phyloP scores from a whole-genome alignment of 176 grass and related monocot species.

The Oryza brachyantha region DNA sequence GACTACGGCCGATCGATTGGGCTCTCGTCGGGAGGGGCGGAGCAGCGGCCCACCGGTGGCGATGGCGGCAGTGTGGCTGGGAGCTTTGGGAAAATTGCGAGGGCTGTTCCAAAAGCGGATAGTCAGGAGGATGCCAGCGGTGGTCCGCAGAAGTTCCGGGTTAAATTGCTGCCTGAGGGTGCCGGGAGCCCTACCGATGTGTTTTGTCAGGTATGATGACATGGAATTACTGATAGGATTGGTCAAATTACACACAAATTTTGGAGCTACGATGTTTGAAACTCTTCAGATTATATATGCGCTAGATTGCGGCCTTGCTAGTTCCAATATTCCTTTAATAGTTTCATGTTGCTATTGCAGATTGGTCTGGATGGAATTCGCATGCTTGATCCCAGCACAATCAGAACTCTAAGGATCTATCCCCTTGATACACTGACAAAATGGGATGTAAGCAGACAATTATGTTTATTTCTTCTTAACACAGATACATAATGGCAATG shows the following conservation, averaged over 20 bases:
- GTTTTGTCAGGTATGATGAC: slow-evolving; percentile 78
- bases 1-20: slow-evolving; percentile 93
- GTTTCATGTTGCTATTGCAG: slow-evolving; percentile 38
- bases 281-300: background rate
- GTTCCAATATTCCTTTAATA: background rate
- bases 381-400: slow-evolving; percentile 93
- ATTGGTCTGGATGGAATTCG: slow-evolving; percentile 98
- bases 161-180: slow-evolving; percentile 85
- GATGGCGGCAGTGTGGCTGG: slow-evolving; percentile 16
- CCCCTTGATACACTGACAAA: slow-evolving; percentile 79
- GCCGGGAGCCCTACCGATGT: slow-evolving; percentile 75
- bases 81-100: slow-evolving; percentile 62
- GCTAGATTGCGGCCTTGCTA: background rate
- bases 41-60: slow-evolving; percentile 13
- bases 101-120: slow-evolving; percentile 80
- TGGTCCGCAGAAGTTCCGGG: slow-evolving; percentile 89
- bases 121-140: slow-evolving; percentile 62
- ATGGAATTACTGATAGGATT: background rate
- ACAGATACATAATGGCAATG: background rate
- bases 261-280: background rate
- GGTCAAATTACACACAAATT: background rate
- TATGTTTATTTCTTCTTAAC: background rate
- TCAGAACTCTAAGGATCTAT: slow-evolving; percentile 77
- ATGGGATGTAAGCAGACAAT: slow-evolving; percentile 67
- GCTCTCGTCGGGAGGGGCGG: slow-evolving; percentile 36